Evolutionary conservation across 2,329 filamentous ascomycete genomes (phyloP), one percentile per base, ranked within the genome.

Genomic region (Clonostachys sp.): DNA sequence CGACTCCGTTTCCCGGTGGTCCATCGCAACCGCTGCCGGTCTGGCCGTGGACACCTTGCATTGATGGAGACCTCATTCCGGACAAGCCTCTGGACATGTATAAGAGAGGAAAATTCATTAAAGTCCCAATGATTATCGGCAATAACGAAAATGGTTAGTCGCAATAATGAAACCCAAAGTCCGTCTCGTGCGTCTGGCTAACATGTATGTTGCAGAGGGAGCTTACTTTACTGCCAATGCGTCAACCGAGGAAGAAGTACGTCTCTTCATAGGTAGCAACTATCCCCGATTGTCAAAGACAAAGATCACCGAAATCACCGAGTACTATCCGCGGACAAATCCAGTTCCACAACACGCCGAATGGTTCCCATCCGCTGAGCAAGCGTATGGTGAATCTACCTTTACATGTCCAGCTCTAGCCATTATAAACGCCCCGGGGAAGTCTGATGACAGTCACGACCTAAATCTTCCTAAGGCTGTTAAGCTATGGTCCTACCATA

Each of bases 41-140:
- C 8, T 79, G 77, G 54, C 77, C 75, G 61, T 80, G 71, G 71
- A 68, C 71, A 3, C 76, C 76, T 0, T 74, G 70, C 44, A 59
- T 77, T 7, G 76, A 80, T 48, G 75, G 72, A 7, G 65, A 67
- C 6, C 56, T 78, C 12, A 54, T 78, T 12, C 57, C 51, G 5
- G 72, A 74, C 47, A 59, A 67, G 10, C 69, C 73, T 2, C 72
- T 69, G 39, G 51, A 47, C 5, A 56, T 75, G 48, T 73, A 71
- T 40, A 55, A 62, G 7, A 53, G 56, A 2, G 70, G 71, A 0
- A 53, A 60, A 8, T 74, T 74, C 48, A 49, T 73, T 48, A 60
- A 64, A 30, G 70, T 78, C 24, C 74, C 75, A 0, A 51, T 74
- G 30, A 54, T 78, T 10, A 63, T 73, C 44, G 74, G 74, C 17